These are phyloP conservation scores for Dioszegia hungarica DNA, from an alignment of 768 basidiomycete genomes.

Conservation along the genomic window DNA sequence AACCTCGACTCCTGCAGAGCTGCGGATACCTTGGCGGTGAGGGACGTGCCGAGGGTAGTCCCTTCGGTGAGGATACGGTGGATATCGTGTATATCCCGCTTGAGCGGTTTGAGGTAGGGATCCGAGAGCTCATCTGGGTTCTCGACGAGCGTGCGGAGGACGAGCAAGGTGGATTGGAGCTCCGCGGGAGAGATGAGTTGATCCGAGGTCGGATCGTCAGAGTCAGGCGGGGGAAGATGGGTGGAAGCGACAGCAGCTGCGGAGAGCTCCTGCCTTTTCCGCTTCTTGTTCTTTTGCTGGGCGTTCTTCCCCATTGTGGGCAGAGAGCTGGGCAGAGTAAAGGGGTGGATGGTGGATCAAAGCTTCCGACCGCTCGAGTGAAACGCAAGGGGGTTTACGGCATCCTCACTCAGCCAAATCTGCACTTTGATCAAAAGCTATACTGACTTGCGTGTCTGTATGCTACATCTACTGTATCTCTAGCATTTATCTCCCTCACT, in stretches of 20 bases:
- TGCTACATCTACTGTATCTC: too few relatives aligned
- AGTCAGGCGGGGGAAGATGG: conserved; percentile 2
- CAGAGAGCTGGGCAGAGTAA: background rate
- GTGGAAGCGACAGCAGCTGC: background rate
- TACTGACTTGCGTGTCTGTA: too few relatives aligned
- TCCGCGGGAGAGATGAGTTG: conserved; percentile 31
- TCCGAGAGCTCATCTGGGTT: conserved; percentile 33
- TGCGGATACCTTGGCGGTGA: conserved; percentile 34
- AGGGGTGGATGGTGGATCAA: too few relatives aligned
- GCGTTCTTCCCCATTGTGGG: conserved; percentile 19
- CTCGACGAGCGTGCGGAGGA: conserved; percentile 27
- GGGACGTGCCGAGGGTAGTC: conserved; percentile 20
- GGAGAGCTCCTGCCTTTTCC: conserved; percentile 13
- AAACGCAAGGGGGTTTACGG: too few relatives aligned
- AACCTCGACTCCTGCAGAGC: conserved; percentile 49
- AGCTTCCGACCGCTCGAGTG: too few relatives aligned
- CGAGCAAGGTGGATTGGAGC: conserved; percentile 32
- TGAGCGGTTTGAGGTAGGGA: conserved; percentile 36
- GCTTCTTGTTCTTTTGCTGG: conserved; percentile 18
- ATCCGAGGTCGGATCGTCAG: background rate
- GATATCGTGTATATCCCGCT: conserved; percentile 37
- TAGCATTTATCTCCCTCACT: too few relatives aligned
- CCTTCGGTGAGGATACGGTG: conserved; percentile 37
- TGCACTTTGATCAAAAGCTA: too few relatives aligned
- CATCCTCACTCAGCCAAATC: too few relatives aligned